Evolutionary conservation across 768 basidiomycete species (phyloP), one percentile per base, ranked within the genome.

Genomic region (Suillus paluster): DNA sequence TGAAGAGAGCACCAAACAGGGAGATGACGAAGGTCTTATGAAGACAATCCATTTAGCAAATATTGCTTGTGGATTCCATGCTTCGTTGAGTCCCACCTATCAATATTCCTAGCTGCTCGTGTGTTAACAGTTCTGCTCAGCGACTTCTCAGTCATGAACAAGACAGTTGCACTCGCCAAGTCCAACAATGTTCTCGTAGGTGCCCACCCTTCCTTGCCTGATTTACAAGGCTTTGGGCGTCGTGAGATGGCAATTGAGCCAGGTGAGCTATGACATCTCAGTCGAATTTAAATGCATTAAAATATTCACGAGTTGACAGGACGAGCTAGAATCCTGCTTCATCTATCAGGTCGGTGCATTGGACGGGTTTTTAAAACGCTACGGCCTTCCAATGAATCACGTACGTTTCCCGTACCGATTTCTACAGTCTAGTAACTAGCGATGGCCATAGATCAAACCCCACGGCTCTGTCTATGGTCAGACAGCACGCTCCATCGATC

Each of bases 281-380:
- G 23, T 23, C 17, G n/a, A n/a, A 19, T 14, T 21, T 55, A 15
- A 5, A 25, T 38, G 17, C 36, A 38, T 25, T 17, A 1, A 21
- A 55, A 38, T 5, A 30, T 58, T 34, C n/a, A 39, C 41, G 19
- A 25, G 54, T 19, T 54, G 25, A 2, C 56, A 88, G 84, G 82
- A 84, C 3, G 86, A 87, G 63, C 79, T 89, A 38, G 75, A 73
- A 8, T 78, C 82, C 27, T 85, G 84, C 68, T 84, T 89, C 62
- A 77, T 85, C 5, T 89, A 88, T 67, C 89, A 90, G 76, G 83
- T 88, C 34, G 88, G 87, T n/a, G 86, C 88, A 0, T 72, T 90
- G 8, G 73, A 70, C 5, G 87, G 85, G 0, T 89, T 90, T 71
- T 74, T 90, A 58, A 83, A 81, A 48, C 69, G 78, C 2, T 79